Evolutionary conservation across 345 rosid genomes (phyloP).

Genomic region (Pugionium cornutum): DNA sequence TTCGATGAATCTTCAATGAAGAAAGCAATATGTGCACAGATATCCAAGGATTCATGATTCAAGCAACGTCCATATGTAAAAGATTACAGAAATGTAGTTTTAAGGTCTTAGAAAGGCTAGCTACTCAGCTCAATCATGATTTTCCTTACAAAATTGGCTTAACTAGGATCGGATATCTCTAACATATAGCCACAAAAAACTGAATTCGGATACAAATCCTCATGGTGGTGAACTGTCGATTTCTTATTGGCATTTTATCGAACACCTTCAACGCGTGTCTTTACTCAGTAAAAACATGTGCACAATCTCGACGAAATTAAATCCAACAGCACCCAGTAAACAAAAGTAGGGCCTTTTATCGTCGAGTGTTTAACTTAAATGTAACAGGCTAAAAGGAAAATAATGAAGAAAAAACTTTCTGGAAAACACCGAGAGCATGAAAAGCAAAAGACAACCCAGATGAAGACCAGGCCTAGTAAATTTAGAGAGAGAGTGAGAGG

Average conservation of each 20-base stretch:
- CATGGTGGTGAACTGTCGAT: background rate
- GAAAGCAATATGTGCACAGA: background rate
- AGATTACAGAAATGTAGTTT: background rate
- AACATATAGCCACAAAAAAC: background rate
- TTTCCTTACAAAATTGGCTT: background rate
- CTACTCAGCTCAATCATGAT: conserved; percentile 4
- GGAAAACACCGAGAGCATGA: conserved; percentile 1
- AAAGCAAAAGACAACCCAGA: background rate
- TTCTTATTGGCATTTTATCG: conserved; percentile 35
- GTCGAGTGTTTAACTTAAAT: background rate
- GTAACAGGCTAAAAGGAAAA: background rate
- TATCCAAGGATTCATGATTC: background rate
- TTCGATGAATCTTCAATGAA: conserved; percentile 1
- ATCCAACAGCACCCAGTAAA: conserved; percentile 14
- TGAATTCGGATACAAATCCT: conserved; percentile 1
- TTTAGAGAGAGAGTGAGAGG: background rate
- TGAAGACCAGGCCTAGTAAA: background rate
- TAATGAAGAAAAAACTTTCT: background rate
- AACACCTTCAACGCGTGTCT: conserved; percentile 25
- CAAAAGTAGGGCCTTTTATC: background rate
- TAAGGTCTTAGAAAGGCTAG: background rate
- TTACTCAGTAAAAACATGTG: background rate
- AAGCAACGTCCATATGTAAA: conserved; percentile 3
- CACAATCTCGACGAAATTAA: background rate
- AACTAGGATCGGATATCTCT: background rate